These are phyloP conservation scores for Colletotrichum trifolii DNA, from an alignment of 2,329 filamentous ascomycete genomes.

Conservation along the genomic window DNA sequence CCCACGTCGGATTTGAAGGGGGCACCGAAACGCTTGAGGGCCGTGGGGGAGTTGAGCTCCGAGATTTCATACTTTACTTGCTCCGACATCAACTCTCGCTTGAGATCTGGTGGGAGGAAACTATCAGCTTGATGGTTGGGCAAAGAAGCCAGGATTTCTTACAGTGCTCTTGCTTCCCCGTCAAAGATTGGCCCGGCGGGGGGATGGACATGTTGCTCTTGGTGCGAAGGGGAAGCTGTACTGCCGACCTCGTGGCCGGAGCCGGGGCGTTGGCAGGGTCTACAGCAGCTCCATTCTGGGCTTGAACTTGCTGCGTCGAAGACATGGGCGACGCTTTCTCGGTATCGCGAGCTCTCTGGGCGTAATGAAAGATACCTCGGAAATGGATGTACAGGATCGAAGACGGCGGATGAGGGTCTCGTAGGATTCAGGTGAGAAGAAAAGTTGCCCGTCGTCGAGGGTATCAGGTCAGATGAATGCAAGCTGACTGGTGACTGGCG, in stretches of 20 bases:
- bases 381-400: neutral
- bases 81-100: slow-evolving; percentile 90
- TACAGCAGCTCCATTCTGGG: slow-evolving; percentile 38
- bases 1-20: slow-evolving; percentile 94
- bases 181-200: slow-evolving; percentile 68
- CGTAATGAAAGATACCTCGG: neutral
- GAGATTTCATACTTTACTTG: slow-evolving; percentile 92
- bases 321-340: slow-evolving; percentile 28
- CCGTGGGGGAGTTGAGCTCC: slow-evolving; percentile 94
- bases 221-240: slow-evolving; percentile 40
- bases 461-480: slow-evolving; percentile 9
- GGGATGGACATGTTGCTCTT: slow-evolving; percentile 45
- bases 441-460: slow-evolving; percentile 13
- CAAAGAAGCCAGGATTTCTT: slow-evolving; percentile 46
- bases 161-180: slow-evolving; percentile 99
- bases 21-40: slow-evolving; percentile 92
- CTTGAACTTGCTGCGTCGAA: slow-evolving; percentile 32
- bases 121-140: slow-evolving; percentile 3
- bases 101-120: slow-evolving; percentile 74
- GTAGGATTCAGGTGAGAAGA: slow-evolving; percentile 4
- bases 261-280: slow-evolving; percentile 15
- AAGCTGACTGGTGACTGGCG: slow-evolving; percentile 36
- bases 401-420: neutral
- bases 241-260: slow-evolving; percentile 19
- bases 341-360: neutral